Base-by-base conservation (phyloP, 2,329 filamentous ascomycete species). In the Falciphora oryzae region DNA sequence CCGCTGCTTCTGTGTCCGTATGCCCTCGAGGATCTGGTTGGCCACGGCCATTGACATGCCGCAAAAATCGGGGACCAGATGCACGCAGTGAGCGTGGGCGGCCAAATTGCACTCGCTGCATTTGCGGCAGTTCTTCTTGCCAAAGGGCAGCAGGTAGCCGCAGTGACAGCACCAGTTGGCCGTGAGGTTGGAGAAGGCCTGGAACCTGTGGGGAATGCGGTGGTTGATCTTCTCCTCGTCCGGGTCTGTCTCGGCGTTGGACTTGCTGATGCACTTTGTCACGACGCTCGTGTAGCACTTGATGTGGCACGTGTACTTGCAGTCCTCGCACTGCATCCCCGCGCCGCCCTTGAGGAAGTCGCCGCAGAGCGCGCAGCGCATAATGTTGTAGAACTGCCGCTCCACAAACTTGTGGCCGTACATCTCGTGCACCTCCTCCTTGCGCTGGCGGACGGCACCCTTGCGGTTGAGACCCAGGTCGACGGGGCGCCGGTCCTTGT, bases 161-260 rank as follows among this genome's bases (percentile, higher is more conserved):
- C 95, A 99, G 77, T 99, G 95, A 74, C 95, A 99, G 79, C 95
- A 99, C 95, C 95, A 99, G 75, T 98, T 99, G 70, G 95, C 95
- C 22, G 93, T 95, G 79, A 99, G 91, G 73, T 99, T 99, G 69
- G 93, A 93, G 75, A 96, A 99, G n/a, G 90, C 88, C 72, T 94
- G 89, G 82, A 98, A 99, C 64, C 95, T 89, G 84, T 99, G 95
- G 11, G 95, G 95, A 74, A 99, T 99, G 69, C 95, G 91, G 76
- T 99, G 95, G 75, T 99, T 99, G 85, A 99, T 96, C 83, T 98
- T 99, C 79, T 97, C 95, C 78, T 99, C 95, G 77, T 99, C 95
- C 28, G 95, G 94, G 75, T 99, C 95, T 7, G 92, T 96, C 77
- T 99, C 95, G 68, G 95, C 94, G 75, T 99, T 99, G 68, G 94